These are phyloP conservation scores for Rhododendron ferrugineum DNA, from an alignment of 148 eudicot species.

Conservation along the genomic window DNA sequence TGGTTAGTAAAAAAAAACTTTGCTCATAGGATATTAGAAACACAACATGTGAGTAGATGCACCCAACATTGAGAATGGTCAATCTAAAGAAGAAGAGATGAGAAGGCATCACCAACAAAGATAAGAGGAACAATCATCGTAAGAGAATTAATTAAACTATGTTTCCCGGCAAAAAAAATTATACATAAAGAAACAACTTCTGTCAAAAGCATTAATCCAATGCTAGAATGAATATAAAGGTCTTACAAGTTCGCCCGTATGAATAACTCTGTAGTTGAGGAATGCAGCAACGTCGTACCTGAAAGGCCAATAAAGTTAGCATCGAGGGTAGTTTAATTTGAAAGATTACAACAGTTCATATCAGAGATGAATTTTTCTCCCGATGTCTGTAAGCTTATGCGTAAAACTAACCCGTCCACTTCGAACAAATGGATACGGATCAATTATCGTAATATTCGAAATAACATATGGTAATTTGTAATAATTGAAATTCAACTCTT, in stretches of 20 bases:
- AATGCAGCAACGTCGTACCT: constrained; percentile 89
- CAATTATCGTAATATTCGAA: neutral
- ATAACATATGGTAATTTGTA: neutral
- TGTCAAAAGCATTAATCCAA: neutral
- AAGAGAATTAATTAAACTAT: neutral
- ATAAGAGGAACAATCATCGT: neutral
- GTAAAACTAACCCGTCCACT: neutral
- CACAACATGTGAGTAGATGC: neutral
- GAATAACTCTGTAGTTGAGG: constrained; percentile 56
- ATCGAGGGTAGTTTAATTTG: neutral
- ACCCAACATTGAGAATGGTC: neutral
- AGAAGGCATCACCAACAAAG: neutral
- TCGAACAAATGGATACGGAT: constrained; percentile 3
- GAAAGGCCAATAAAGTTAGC: constrained; percentile 19
- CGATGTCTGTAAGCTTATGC: neutral
- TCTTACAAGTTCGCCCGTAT: constrained; percentile 78
- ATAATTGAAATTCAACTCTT: neutral
- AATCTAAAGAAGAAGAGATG: neutral
- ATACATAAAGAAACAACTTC: neutral
- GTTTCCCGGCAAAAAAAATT: neutral
- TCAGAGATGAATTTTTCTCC: neutral
- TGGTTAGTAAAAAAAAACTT: neutral
- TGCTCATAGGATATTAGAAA: neutral
- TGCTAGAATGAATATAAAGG: constrained; percentile 7
- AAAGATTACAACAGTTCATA: neutral